Base-by-base conservation (phyloP, 306 rosid genomes). In the Ceratonia siliqua region DNA sequence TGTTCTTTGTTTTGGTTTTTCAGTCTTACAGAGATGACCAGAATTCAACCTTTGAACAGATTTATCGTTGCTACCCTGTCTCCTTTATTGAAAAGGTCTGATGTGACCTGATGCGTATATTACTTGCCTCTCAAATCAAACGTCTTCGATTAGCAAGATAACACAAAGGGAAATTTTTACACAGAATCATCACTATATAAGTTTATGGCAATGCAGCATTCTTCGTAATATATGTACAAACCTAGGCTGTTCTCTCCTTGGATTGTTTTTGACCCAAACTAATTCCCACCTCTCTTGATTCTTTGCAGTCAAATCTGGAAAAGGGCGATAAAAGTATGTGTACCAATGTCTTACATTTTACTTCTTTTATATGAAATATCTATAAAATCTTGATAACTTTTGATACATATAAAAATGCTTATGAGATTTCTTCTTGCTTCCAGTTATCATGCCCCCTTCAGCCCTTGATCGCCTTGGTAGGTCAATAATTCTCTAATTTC, bases 401-500 rank as follows among this genome's bases (percentile, higher is more conserved):
- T 32, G 22, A 8, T 41, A 48, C 45, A 36, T n/a, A 2, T 24
- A 25, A 61, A 66, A 55, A 59, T 71, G 36, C 69, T 38, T 25
- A 42, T 73, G 73, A 11, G 14, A 6, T 65, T 67, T 70, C n/a
- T 76, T 58, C 53, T 57, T 52, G 58, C 76, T 48, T 82, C 67
- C 85, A 82, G 91, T 87, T 70, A 82, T 87, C 65, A 88, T 88
- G 92, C 92, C 92, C 8, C 61, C 80, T 62, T 88, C 86, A 41
- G 92, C 89, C 50, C 82, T 88, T 15, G 50, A 70, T 35, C 59
- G 68, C 17, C 92, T 86, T 2, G 85, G 91, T 87, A 74, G 72
- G 67, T 77, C 20, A 48, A 46, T 21, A 15, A 25, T 18, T 78
- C 7, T 72, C 46, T 30, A 57, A 32, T 62, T 82, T 22, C 68